phyloP scores from a whole-genome alignment of 2,329 filamentous ascomycete genomes.

The Neofusicoccum kwambonambiense region DNA sequence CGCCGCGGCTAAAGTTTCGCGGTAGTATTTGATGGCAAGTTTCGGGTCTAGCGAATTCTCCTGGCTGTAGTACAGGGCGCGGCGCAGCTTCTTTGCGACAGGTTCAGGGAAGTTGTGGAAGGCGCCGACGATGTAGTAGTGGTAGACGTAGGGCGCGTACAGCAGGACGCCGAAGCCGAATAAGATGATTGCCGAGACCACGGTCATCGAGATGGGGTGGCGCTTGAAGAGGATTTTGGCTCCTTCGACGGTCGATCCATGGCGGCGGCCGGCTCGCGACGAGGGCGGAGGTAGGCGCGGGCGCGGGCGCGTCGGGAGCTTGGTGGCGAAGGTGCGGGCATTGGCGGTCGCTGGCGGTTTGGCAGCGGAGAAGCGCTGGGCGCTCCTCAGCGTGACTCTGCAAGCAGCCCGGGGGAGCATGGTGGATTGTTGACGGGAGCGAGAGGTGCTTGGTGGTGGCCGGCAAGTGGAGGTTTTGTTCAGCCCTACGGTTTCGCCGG shows the following conservation, averaged over 20 bases:
- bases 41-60: conserved; percentile 60
- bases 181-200: conserved; percentile 38
- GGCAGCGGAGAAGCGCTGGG: conserved; percentile 26
- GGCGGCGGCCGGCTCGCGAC: conserved; percentile 29
- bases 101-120: conserved; percentile 64
- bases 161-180: conserved; percentile 38
- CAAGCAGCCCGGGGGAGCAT: conserved; percentile 40
- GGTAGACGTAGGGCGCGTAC: conserved; percentile 49
- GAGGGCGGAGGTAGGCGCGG: conserved; percentile 20
- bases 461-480: conserved; percentile 14
- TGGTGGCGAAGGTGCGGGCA: conserved; percentile 22
- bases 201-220: conserved; percentile 41
- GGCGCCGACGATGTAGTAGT: conserved; percentile 46
- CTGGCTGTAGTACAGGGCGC: conserved; percentile 78
- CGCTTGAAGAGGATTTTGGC: conserved; percentile 36
- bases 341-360: conserved; percentile 25
- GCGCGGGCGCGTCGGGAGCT: conserved; percentile 27
- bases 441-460: background rate
- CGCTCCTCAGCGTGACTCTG: conserved; percentile 27
- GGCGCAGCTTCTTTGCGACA: conserved; percentile 74
- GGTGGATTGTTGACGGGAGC: conserved; percentile 20
- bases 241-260: conserved; percentile 28
- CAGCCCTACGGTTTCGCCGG: conserved; percentile 14
- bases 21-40: conserved; percentile 79
- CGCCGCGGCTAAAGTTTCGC: conserved; percentile 72